phyloP scores from a whole-genome alignment of 768 basidiomycete species.

The Mrakia frigida region DNA sequence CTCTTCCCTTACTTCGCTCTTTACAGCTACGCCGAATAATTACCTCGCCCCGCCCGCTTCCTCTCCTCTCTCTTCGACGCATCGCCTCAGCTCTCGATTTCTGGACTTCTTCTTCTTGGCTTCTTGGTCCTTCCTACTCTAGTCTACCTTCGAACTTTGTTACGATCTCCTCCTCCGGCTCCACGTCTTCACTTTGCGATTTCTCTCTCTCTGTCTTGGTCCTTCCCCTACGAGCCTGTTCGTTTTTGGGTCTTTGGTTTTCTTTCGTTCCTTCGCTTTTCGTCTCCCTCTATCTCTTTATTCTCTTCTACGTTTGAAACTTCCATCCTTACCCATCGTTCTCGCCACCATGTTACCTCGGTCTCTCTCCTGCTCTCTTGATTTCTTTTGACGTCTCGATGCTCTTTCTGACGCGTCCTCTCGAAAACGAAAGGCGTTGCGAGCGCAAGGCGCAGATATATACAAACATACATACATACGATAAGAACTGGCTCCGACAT shows the following conservation, averaged over 20 bases:
- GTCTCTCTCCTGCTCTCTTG: too few species aligned
- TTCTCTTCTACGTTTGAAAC: not conserved
- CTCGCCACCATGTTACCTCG: too few species aligned
- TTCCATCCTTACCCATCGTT: too few species aligned
- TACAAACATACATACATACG: too few species aligned
- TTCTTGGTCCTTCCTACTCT: too few species aligned
- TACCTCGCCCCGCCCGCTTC: not conserved
- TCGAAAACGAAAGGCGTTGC: too few species aligned
- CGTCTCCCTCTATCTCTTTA: not conserved
- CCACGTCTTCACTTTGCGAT: not conserved
- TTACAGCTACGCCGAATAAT: constrained; percentile 6
- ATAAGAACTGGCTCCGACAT: too few species aligned
- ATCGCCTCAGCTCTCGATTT: not conserved
- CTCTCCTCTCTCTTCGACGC: not conserved
- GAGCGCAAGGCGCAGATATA: too few species aligned
- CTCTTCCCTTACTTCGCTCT: not conserved
- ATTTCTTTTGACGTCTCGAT: too few species aligned
- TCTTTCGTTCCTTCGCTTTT: constrained; percentile 4
- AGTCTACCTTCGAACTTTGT: too few species aligned
- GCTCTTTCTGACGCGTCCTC: too few species aligned
- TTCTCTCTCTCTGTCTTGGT: not conserved
- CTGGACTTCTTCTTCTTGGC: not conserved
- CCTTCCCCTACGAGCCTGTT: not conserved
- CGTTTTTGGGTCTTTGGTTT: not conserved
- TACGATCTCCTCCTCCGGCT: too few species aligned